Base-by-base conservation (phyloP, 2,329 filamentous ascomycete genomes). In the Stachybotrys echinatus region DNA sequence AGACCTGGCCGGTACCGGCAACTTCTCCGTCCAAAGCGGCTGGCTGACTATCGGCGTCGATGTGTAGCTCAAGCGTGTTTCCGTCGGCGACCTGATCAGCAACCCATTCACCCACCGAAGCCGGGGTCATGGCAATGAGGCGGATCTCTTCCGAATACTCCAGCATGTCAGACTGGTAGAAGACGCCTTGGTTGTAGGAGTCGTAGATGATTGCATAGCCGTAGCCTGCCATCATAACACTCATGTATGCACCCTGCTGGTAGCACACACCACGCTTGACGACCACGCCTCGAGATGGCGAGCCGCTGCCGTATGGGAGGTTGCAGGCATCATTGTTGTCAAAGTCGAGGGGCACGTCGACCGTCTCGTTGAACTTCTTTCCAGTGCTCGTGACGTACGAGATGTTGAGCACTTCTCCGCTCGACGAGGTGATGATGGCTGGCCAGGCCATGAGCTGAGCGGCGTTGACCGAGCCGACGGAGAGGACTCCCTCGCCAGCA, bases 121-220 rank as follows among this genome's bases (percentile, higher is more conserved):
- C 42, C 10, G 47, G 37, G 0, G 54, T 56, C 5, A 55, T 37
- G 6, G 49, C 55, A 34, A 53, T 51, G n/a, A 58, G 27, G 19
- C 31, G 48, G 18, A 53, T 22, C n/a, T 48, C 14, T 42, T 44
- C 12, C 19, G 42, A 23, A 48, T 17, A 37, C 31, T 8, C 17
- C 19, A 7, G 21, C 23, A 42, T 19, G 3, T 44, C 39, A 4
- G 43, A 47, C n/a, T 42, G 47, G 48, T 58, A 58, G 18, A 48
- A 53, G n/a, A 54, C 54, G 17, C 54, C 55, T 19, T 58, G 55
- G 45, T 56, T 54, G 48, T 56, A 58, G 1, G 53, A 49, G 48
- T 56, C 55, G 17, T 52, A 58, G 21, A 49, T 42, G 31, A 58
- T 43, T 6, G 38, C 39, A 27, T 50, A 58, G 5, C 51, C 48